These are phyloP conservation scores for Trifolium dubium DNA, from an alignment of 306 rosid genomes.

Conservation along the genomic window DNA sequence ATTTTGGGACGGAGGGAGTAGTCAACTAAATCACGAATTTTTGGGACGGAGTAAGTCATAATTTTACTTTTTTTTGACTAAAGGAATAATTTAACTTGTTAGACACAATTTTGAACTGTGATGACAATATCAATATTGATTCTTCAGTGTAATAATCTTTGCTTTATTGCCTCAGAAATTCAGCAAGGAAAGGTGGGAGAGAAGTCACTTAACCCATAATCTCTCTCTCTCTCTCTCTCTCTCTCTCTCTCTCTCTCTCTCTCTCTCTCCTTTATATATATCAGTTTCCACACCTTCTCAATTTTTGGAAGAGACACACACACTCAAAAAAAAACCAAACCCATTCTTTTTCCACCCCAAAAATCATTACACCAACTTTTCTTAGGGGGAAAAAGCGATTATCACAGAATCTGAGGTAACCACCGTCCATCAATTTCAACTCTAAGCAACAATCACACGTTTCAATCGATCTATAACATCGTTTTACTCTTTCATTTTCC, in stretches of 20 bases:
- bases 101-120: too few species aligned
- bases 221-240: conserved; percentile 10
- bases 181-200: conserved; percentile 6
- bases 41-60: too few species aligned
- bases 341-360: conserved; percentile 20
- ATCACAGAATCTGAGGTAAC: conserved; percentile 54
- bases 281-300: conserved; percentile 34
- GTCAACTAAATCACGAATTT: too few species aligned
- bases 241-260: conserved; percentile 5
- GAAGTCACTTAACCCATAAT: conserved; percentile 27
- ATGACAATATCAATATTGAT: too few species aligned
- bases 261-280: conserved; percentile 26
- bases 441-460: conserved; percentile 16
- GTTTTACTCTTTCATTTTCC: conserved; percentile 36
- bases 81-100: too few species aligned
- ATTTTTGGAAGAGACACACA: conserved; percentile 21
- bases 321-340: too few species aligned
- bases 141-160: neutral
- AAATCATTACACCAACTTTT: neutral
- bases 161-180: conserved; percentile 7
- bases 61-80: too few species aligned
- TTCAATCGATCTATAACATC: conserved; percentile 42
- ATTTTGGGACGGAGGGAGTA: too few species aligned
- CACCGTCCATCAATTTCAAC: conserved; percentile 31
- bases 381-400: conserved; percentile 22